A percentile compares a stretch with the other conserved stretches of the same genome.
phyloP scores from a whole-genome alignment of 495 filamentous ascomycete species.

The Trichoderma parareesei region DNA sequence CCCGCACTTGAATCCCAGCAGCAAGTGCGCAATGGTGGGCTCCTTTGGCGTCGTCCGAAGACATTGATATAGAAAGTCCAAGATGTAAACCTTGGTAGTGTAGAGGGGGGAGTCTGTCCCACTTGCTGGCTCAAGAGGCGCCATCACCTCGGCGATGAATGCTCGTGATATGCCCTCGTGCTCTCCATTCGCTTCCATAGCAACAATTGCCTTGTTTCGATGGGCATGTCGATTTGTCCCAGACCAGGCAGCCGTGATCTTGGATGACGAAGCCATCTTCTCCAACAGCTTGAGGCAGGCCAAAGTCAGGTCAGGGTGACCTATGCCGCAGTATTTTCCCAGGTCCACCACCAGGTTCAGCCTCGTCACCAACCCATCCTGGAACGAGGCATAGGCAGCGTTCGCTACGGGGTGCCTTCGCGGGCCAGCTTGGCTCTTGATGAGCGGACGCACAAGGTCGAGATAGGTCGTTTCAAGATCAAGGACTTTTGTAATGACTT shows the following conservation, averaged over 20 bases:
- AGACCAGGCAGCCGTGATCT: slow-evolving; percentile 53
- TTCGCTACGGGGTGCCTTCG: slow-evolving; percentile 50
- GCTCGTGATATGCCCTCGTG: slow-evolving; percentile 59
- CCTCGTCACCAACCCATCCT: slow-evolving; percentile 82
- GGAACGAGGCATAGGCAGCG: slow-evolving; percentile 70
- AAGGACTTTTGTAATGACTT: slow-evolving; percentile 72
- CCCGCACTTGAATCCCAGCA: slow-evolving; percentile 79
- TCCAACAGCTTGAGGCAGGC: slow-evolving; percentile 72
- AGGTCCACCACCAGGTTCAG: slow-evolving; percentile 66
- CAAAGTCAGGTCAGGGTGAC: slow-evolving; percentile 65
- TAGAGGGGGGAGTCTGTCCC: slow-evolving; percentile 58
- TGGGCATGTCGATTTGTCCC: slow-evolving; percentile 40
- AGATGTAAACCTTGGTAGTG: slow-evolving; percentile 65
- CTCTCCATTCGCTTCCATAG: slow-evolving; percentile 63
- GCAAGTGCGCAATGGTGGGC: slow-evolving; percentile 79
- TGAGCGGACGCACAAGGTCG: slow-evolving; percentile 69
- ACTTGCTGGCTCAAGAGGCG: slow-evolving; percentile 53
- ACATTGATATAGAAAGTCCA: slow-evolving; percentile 75
- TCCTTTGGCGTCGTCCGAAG: slow-evolving; percentile 57
- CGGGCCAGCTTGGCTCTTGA: slow-evolving; percentile 39
- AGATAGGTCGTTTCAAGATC: slow-evolving; percentile 87
- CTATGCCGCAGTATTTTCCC: slow-evolving; percentile 74
- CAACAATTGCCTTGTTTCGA: slow-evolving; percentile 72
- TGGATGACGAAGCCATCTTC: slow-evolving; percentile 73
- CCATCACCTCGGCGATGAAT: slow-evolving; percentile 55